phyloP scores from a whole-genome alignment of 257 asterid genomes.

The Solanum piurae region DNA sequence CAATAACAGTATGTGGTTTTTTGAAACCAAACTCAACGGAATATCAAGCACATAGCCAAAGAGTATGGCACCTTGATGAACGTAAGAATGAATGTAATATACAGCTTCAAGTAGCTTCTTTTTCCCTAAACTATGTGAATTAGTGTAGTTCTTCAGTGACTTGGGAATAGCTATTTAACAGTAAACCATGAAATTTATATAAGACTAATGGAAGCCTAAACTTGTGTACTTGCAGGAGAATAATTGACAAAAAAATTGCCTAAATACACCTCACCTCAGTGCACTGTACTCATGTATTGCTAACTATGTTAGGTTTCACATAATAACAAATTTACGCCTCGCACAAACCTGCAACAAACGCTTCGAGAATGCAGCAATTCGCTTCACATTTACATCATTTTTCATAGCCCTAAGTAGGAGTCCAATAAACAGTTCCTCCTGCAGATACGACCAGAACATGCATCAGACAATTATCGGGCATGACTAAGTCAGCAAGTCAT shows the following conservation, averaged over 20 bases:
- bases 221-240: neutral
- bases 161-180: neutral
- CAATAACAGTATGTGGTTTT: neutral
- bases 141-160: neutral
- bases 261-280: neutral
- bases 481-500: neutral
- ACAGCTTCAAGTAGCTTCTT: neutral
- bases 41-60: neutral
- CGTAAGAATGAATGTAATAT: neutral
- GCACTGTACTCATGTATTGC: neutral
- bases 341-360: conserved; percentile 78
- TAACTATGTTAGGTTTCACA: neutral
- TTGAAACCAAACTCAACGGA: neutral
- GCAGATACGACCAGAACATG: conserved; percentile 7
- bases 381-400: conserved; percentile 76
- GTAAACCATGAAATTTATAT: neutral
- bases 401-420: conserved; percentile 81
- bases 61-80: neutral
- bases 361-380: conserved; percentile 88
- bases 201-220: neutral
- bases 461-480: neutral
- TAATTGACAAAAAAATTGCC: neutral
- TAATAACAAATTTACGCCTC: neutral
- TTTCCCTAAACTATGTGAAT: neutral
- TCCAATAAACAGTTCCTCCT: conserved; percentile 94